These are phyloP conservation scores for Pichia manshurica DNA, from an alignment of 805 yeast genomes.

Conservation along the genomic window DNA sequence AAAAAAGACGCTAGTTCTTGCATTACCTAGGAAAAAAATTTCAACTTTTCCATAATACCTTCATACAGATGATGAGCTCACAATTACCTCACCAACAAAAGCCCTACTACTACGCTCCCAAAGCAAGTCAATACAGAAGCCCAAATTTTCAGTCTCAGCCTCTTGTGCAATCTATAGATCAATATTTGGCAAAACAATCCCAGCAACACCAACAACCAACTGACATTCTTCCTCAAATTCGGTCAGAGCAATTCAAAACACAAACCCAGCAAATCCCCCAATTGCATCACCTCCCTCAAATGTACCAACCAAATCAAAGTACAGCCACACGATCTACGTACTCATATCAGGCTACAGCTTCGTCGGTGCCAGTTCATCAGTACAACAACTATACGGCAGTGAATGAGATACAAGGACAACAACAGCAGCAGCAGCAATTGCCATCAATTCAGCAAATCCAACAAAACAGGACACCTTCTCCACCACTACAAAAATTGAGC, in stretches of 20 bases:
- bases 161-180: background rate
- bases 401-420: background rate
- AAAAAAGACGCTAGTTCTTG: too few relatives aligned
- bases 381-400: background rate
- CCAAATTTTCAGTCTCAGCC: background rate
- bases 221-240: background rate
- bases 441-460: background rate
- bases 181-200: background rate
- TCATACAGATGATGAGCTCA: slow-evolving; percentile 3
- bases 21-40: background rate
- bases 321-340: background rate
- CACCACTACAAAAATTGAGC: background rate
- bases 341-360: background rate
- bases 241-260: background rate
- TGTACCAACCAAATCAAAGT: background rate
- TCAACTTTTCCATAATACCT: background rate
- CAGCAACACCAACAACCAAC: slow-evolving; percentile 7
- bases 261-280: background rate
- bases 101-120: background rate
- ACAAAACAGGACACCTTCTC: background rate
- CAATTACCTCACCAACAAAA: background rate
- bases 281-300: background rate
- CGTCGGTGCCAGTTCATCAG: background rate
- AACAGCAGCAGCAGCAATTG: slow-evolving; percentile 1
- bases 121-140: background rate